Percentiles rank a stretch among this genome's conserved stretches.
Conservation (phyloP, 108 stramenopile genomes). For the Parietichytrium sp. region DNA sequence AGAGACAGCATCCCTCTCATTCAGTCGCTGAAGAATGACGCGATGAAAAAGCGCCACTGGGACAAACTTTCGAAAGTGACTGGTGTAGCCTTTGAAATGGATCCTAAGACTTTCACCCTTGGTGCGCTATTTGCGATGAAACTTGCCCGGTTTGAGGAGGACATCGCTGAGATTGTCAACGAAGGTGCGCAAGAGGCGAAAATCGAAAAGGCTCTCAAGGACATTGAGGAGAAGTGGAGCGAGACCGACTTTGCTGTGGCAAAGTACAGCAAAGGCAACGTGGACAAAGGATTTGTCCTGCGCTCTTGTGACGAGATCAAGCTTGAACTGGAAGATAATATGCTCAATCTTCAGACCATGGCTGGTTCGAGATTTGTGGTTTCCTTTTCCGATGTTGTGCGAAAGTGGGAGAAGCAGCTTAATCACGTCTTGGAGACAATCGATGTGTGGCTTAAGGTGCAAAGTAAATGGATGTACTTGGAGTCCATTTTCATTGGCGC, state of each 20-base stretch:
- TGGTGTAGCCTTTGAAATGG: constrained; percentile 64
- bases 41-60: constrained; percentile 72
- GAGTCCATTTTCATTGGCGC: constrained; percentile 68
- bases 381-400: constrained; percentile 60
- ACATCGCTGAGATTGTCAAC: constrained; percentile 66
- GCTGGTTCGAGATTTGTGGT: constrained; percentile 63
- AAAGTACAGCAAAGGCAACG: constrained; percentile 65
- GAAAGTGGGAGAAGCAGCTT: constrained; percentile 63
- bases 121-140: constrained; percentile 70
- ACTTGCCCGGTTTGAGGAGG: constrained; percentile 54
- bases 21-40: constrained; percentile 70
- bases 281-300: constrained; percentile 62
- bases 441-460: constrained; percentile 69
- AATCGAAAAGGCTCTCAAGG: constrained; percentile 65
- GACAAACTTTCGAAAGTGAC: constrained; percentile 66
- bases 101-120: constrained; percentile 64
- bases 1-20: constrained; percentile 70
- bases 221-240: constrained; percentile 62
- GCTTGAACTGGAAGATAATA: constrained; percentile 67
- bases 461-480: constrained; percentile 72
- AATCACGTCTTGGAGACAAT: constrained; percentile 62
- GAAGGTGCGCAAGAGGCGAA: constrained; percentile 69
- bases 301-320: constrained; percentile 68
- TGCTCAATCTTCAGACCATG: constrained; percentile 73
- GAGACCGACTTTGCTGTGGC: constrained; percentile 54